Evolutionary conservation across 2,329 filamentous ascomycete species (phyloP).

Genomic region (Fusarium sp.): DNA sequence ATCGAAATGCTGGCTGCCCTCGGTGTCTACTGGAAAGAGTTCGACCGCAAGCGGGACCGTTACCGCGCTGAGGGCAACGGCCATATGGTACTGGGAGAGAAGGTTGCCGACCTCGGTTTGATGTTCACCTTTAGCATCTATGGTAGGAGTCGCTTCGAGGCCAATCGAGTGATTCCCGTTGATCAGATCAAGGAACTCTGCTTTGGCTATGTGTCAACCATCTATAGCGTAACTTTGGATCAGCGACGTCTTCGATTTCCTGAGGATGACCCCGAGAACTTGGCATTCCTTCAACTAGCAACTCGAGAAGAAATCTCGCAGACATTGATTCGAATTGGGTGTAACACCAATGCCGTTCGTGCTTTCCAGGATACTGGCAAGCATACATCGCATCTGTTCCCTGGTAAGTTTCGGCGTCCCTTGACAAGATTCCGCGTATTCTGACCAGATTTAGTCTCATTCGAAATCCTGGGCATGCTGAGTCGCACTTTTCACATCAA

Average conservation of each 20-base stretch:
- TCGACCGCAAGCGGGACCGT: constrained; percentile 65
- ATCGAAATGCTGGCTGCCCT: constrained; percentile 69
- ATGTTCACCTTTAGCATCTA: constrained; percentile 69
- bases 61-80: constrained; percentile 71
- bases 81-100: constrained; percentile 64
- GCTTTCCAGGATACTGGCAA: constrained; percentile 58
- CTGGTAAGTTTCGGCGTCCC: constrained; percentile 55
- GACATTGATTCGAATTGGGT: constrained; percentile 68
- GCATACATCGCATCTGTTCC: constrained; percentile 65
- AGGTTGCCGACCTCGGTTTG: constrained; percentile 66
- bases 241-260: constrained; percentile 57
- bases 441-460: constrained; percentile 62
- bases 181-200: constrained; percentile 69
- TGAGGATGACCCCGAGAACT: constrained; percentile 60
- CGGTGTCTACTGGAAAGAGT: constrained; percentile 72
- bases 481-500: constrained; percentile 65
- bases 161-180: constrained; percentile 67
- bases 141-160: constrained; percentile 64
- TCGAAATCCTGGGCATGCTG: constrained; percentile 73
- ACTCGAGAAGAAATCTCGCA: constrained; percentile 65
- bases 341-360: constrained; percentile 66
- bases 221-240: constrained; percentile 62
- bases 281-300: constrained; percentile 64
- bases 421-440: neutral
- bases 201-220: constrained; percentile 70